Percentiles rank a stretch among this genome's conserved stretches.
These are phyloP conservation scores for sweet orange (Citrus sinensis) DNA, from an alignment of 345 rosid species.

Conservation along the genomic window DVS_A1.0 CM039163.1:42197501-42198000, in stretches of 20 bases:
- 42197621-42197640: conserved; percentile 84
- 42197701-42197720: conserved; percentile 69
- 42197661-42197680: conserved; percentile 75
- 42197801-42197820: conserved; percentile 68
- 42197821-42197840: conserved; percentile 67
- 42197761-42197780: conserved; percentile 79
- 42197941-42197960: conserved; percentile 96
- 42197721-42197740: conserved; percentile 89
- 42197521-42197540: conserved; percentile 96
- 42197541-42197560: conserved; percentile 98
- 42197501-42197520: conserved; percentile 76
- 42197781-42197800: conserved; percentile 95
- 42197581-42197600: conserved; percentile 99
- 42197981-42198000: conserved; percentile 29
- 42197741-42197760: conserved; percentile 66
- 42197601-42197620: conserved; percentile 95
- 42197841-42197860: conserved; percentile 48
- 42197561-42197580: conserved; percentile 91
- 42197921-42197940: conserved; percentile 61
- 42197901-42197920: conserved; percentile 69
- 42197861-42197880: conserved; percentile 53
- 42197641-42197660: conserved; percentile 76
- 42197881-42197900: conserved; percentile 89
- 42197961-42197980: conserved; percentile 52
- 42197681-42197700: conserved; percentile 82